These are phyloP conservation scores for Allium cepa DNA, from an alignment of 106 monocot genomes.

Conservation along the genomic window DNA sequence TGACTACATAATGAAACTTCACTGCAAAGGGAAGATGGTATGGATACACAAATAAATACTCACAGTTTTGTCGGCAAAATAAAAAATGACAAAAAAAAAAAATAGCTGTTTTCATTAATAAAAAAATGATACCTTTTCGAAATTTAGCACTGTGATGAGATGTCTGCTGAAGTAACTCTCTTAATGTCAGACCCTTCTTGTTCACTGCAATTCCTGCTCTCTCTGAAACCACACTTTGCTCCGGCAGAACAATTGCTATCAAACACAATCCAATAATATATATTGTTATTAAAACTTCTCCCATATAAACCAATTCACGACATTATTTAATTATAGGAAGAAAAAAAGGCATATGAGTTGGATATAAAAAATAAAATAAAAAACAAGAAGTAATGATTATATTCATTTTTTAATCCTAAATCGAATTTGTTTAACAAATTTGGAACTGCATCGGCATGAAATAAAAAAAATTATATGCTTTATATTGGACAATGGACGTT, in stretches of 20 bases:
- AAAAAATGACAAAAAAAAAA: background rate
- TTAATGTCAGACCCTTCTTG: conserved; percentile 75
- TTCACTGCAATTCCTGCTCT: conserved; percentile 64
- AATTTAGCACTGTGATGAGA: conserved; percentile 86
- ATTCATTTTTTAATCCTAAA: too few species aligned
- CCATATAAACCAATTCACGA: background rate
- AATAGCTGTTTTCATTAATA: background rate
- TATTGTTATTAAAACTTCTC: background rate
- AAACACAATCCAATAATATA: conserved; percentile 5
- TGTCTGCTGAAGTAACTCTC: conserved; percentile 84
- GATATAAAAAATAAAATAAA: too few species aligned
- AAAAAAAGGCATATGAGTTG: too few species aligned
- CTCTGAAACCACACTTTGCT: conserved; percentile 76
- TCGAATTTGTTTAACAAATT: background rate
- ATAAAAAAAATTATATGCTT: background rate
- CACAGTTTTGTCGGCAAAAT: background rate
- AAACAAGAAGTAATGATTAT: too few species aligned
- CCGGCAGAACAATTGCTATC: conserved; percentile 79
- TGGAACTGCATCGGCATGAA: background rate
- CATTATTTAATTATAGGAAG: too few species aligned
- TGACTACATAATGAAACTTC: too few species aligned
- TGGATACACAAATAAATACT: too few species aligned
- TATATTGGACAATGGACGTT: too few species aligned
- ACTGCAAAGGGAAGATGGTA: too few species aligned
- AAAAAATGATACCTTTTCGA: conserved; percentile 35